Percentiles rank a stretch among this genome's conserved stretches.
These are phyloP conservation scores for Phylloboletellus chloephorus DNA, from an alignment of 1,284 basidiomycete genomes.

Conservation along the genomic window DNA sequence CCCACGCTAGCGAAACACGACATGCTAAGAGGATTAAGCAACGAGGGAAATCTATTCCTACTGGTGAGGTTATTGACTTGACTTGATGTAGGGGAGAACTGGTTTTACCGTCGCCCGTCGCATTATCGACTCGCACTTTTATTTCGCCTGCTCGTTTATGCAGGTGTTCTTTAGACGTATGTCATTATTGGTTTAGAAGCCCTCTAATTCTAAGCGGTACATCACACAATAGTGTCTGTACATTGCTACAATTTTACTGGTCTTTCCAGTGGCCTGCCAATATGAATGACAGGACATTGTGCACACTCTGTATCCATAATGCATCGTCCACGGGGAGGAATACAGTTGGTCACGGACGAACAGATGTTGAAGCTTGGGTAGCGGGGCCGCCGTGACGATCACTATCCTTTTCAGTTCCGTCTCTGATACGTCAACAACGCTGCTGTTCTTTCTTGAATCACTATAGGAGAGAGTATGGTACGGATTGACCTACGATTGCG, in stretches of 20 bases:
- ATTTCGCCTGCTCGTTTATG: not conserved
- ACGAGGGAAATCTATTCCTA: constrained; percentile 14
- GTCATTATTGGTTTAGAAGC: not conserved
- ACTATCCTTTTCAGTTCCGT: not conserved
- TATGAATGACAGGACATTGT: constrained; percentile 2
- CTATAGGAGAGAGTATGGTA: constrained; percentile 7
- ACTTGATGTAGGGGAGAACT: constrained; percentile 20
- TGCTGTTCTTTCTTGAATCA: not conserved
- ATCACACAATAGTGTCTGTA: too few relatives aligned
- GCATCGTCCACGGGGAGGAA: not conserved
- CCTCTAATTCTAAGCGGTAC: not conserved
- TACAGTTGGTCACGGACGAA: too few relatives aligned
- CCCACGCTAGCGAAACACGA: constrained; percentile 1
- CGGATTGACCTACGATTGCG: constrained; percentile 4
- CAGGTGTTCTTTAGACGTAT: not conserved
- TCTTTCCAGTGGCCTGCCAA: not conserved
- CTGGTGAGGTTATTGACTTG: constrained; percentile 27
- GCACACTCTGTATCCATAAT: not conserved
- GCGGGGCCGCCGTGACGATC: too few relatives aligned
- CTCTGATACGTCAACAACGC: constrained; percentile 10
- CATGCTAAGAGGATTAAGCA: constrained; percentile 26
- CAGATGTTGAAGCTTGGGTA: too few relatives aligned
- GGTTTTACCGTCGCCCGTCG: not conserved
- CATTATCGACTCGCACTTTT: not conserved
- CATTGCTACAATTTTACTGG: not conserved